Percentiles rank a stretch among this genome's conserved stretches.
Evolutionary conservation across 352 stramenopile genomes (phyloP).

Genomic region (Phytopythium helicoides): DNA sequence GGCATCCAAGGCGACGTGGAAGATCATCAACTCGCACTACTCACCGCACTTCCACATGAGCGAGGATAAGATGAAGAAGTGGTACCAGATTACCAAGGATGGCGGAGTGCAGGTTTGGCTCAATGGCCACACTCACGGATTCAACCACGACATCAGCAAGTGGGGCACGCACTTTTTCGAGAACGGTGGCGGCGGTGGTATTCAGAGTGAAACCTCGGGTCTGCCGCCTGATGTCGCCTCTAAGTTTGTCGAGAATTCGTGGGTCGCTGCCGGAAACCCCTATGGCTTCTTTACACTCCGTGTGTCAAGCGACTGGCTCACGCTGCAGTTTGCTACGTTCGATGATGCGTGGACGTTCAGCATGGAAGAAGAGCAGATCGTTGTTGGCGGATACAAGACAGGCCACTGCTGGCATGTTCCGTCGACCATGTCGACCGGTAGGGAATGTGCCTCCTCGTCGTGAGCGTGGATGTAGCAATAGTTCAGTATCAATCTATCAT

Average conservation of each 20-base stretch:
- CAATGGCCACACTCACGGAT: conserved; percentile 86
- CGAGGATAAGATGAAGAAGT: conserved; percentile 87
- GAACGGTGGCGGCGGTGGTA: conserved; percentile 83
- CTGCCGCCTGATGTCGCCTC: conserved; percentile 63
- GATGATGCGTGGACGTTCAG: conserved; percentile 81
- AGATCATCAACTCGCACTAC: conserved; percentile 90
- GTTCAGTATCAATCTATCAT: neutral
- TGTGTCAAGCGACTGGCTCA: conserved; percentile 85
- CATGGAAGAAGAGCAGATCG: conserved; percentile 68
- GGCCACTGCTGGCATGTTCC: conserved; percentile 86
- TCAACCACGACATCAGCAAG: conserved; percentile 84
- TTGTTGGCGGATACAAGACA: conserved; percentile 75
- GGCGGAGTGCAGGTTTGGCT: conserved; percentile 74
- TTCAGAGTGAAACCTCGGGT: conserved; percentile 83
- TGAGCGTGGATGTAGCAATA: conserved; percentile 6
- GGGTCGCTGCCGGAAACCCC: conserved; percentile 74
- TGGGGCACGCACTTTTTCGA: conserved; percentile 89
- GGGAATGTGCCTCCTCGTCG: conserved; percentile 45
- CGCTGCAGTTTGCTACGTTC: conserved; percentile 83
- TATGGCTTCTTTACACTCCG: conserved; percentile 87
- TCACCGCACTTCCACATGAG: conserved; percentile 89
- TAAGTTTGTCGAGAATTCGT: conserved; percentile 80
- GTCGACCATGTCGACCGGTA: conserved; percentile 59
- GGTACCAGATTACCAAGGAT: conserved; percentile 83
- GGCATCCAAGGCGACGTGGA: conserved; percentile 76